phyloP scores from a whole-genome alignment of 2,329 filamentous ascomycete genomes.

The Dothideomycetes sp. region DNA sequence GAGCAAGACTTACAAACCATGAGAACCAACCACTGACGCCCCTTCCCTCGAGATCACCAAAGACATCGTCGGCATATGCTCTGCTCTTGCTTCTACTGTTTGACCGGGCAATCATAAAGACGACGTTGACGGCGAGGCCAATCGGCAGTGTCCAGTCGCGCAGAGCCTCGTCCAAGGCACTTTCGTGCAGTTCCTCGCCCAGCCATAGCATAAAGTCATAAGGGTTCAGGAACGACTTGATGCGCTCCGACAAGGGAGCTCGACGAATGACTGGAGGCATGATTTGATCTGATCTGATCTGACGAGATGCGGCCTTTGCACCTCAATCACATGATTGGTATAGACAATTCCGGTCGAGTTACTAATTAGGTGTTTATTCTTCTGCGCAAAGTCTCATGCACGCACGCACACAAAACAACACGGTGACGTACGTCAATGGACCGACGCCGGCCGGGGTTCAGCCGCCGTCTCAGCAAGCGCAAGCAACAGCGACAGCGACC shows the following conservation, averaged over 20 bases:
- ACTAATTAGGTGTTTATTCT: background rate
- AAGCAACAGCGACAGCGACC: slow-evolving; percentile 13
- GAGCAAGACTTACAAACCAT: slow-evolving; percentile 47
- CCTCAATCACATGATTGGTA: background rate
- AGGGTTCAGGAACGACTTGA: slow-evolving; percentile 72
- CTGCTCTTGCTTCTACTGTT: slow-evolving; percentile 35
- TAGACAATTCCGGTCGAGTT: background rate
- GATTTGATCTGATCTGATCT: too few species aligned
- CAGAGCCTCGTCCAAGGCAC: slow-evolving; percentile 74
- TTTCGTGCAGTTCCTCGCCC: slow-evolving; percentile 84
- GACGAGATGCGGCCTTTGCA: background rate
- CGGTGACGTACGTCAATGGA: too few species aligned
- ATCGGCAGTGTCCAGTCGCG: slow-evolving; percentile 66
- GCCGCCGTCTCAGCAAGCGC: background rate
- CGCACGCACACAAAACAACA: too few species aligned
- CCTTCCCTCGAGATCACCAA: slow-evolving; percentile 54
- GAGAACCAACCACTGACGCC: slow-evolving; percentile 55
- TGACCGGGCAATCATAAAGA: slow-evolving; percentile 67
- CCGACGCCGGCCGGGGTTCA: slow-evolving; percentile 1
- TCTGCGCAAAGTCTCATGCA: background rate
- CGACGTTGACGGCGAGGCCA: slow-evolving; percentile 65
- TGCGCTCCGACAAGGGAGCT: slow-evolving; percentile 68
- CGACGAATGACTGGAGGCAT: slow-evolving; percentile 78
- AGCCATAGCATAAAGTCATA: slow-evolving; percentile 85
- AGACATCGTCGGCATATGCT: slow-evolving; percentile 64